Evolutionary conservation across 1,284 basidiomycete species (phyloP), one percentile per base, ranked within the genome.

Genomic region (Leccinum angustisporum): DNA sequence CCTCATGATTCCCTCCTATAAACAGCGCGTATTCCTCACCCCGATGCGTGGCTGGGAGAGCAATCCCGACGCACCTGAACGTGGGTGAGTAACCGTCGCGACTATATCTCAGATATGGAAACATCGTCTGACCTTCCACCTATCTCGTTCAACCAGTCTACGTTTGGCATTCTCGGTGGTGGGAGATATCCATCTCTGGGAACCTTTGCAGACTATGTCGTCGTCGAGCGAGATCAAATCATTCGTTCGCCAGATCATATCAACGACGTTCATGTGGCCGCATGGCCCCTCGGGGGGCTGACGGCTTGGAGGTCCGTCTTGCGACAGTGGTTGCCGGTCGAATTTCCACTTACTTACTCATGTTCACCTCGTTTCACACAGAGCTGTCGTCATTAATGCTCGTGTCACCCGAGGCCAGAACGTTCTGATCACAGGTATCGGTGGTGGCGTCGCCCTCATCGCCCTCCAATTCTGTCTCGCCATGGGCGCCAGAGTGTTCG

Each of bases 371-470:
- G 4, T 27, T 27, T 54, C 27, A 27, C 46, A 16, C 67, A 92
- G 92, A 70, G 90, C 91, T 1, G 79, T 86, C 1, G 79, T 89
- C 46, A 83, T 92, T 40, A 88, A 94, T 67, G 93, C 83, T 0
- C 73, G 79, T 5, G 83, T 94, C 5, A 65, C 82, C 57, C 71
- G 77, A 8, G 91, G 87, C 5, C 85, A 94, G 53, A 90, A 87
- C 60, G 80, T 95, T 36, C 83, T 95, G 40, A 88, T 95, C 59
- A 91, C 90, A 2, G 90, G 90, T 14, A 84, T 89, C 46, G 89
- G 88, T n/a, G 88, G 93, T 11, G 93, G 94, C 7, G 94, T 95
- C 31, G 93, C 93, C 0, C 78, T 95, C 25, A 70, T 86, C 40
- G 88, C 91, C 0, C 75, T 95, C 57, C 93, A 95, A 72, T 76